Base-by-base conservation (phyloP, 1,139 yeast genomes). In the Kodamaea sp. region DNA sequence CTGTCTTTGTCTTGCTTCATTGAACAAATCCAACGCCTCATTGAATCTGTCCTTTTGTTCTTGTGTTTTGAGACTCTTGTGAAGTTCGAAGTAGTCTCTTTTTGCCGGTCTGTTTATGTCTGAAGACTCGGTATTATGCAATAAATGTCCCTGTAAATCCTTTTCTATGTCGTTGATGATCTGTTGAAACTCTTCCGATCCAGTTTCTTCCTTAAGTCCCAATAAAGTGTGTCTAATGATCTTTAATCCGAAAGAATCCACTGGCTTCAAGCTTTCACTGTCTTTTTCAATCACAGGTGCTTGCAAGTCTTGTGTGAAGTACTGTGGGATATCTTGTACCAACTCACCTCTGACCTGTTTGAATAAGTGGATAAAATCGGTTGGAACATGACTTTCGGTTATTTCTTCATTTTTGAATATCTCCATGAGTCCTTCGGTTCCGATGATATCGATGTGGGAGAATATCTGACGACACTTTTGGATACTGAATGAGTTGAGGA, bases 211-310 rank as follows among this genome's bases (percentile, higher is more conserved):
- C 47, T 63, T 65, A 28, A 92, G 68, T 0, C 95, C 96, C 24
- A 80, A 55, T 24, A 90, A 68, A 2, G 95, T 78, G 48, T 86
- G 88, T 54, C 95, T 78, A 39, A 90, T 83, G 10, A 83, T 83
- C 48, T 82, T 83, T 61, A 90, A 72, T 5, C 95, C 95, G 44
- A 80, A 77, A 0, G 96, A 80, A 31, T 82, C 83, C 6, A 88
- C 96, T 1, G 95, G 73, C 26, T 63, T 61, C 34, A 90, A 71
- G 16, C 71, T 72, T 1, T 66, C 76, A 26, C 81, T 78, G 29
- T 76, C 74, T 48, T 84, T 82, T 9, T 70, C 70, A 22, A 67
- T 44, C 4, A 56, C 47, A 8, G 70, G 67, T 31, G 61, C 62
- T 20, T 50, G 48, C 24, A 43, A 41, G 15, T 52, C 57, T 21